These are phyloP conservation scores for Canavalia ensiformis DNA, from an alignment of 306 rosid species.

Conservation along the genomic window DNA sequence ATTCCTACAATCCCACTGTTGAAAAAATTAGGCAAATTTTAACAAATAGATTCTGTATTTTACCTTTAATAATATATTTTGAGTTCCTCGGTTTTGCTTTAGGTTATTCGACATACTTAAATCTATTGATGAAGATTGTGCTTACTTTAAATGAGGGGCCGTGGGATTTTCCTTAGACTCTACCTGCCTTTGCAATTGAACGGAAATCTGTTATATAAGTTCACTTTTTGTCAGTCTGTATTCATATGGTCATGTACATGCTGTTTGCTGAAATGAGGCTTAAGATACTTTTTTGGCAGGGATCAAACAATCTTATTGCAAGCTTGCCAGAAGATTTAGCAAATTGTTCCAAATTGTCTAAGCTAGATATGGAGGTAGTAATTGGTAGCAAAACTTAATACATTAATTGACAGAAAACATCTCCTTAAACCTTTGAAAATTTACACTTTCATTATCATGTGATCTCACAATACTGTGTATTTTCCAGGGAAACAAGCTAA, in stretches of 20 bases:
- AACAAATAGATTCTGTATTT: slow-evolving; percentile 31
- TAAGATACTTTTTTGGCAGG: slow-evolving; percentile 64
- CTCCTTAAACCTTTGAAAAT: slow-evolving; percentile 21
- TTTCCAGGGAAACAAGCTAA: slow-evolving; percentile 87
- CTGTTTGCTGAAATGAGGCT: slow-evolving; percentile 36
- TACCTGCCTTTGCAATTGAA: slow-evolving; percentile 39
- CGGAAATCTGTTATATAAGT: slow-evolving; percentile 31
- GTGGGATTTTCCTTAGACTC: slow-evolving; percentile 31
- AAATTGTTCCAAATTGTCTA: slow-evolving; percentile 82
- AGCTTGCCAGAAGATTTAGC: slow-evolving; percentile 84
- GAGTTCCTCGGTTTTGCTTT: slow-evolving; percentile 40
- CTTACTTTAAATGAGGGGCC: slow-evolving; percentile 15
- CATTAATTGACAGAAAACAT: slow-evolving; percentile 27
- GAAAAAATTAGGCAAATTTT: slow-evolving; percentile 10
- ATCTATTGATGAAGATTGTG: slow-evolving; percentile 8
- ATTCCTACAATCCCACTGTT: slow-evolving; percentile 5
- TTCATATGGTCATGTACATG: slow-evolving; percentile 10
- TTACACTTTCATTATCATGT: slow-evolving; percentile 38
- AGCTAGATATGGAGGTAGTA: slow-evolving; percentile 90
- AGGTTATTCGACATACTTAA: slow-evolving; percentile 30
- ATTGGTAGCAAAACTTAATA: slow-evolving; percentile 42
- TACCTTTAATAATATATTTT: slow-evolving; percentile 11
- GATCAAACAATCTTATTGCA: slow-evolving; percentile 75
- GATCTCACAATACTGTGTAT: slow-evolving; percentile 31
- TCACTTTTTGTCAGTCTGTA: slow-evolving; percentile 31